A percentile compares a stretch with the other conserved stretches of the same genome.
These are phyloP conservation scores for Orbilia javanica DNA, from an alignment of 2,329 filamentous ascomycete species.

Conservation along the genomic window DNA sequence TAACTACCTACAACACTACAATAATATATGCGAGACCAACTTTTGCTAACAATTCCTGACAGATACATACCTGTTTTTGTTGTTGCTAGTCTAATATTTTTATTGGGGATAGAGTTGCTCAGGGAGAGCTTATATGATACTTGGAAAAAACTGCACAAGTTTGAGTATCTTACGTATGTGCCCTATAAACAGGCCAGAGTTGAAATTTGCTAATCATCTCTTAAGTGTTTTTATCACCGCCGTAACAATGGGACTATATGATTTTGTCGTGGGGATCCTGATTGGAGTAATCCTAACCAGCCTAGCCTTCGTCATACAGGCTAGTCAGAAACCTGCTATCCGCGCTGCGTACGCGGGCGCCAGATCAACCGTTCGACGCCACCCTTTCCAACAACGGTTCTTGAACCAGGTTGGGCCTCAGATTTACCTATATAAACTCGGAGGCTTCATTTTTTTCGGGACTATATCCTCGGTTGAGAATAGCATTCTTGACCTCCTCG, in stretches of 20 bases:
- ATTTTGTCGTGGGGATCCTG: constrained; percentile 94
- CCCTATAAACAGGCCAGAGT: constrained; percentile 59
- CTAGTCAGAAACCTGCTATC: constrained; percentile 88
- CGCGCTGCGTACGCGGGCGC: constrained; percentile 91
- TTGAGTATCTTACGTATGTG: constrained; percentile 87
- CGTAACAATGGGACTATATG: constrained; percentile 72
- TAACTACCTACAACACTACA: not conserved
- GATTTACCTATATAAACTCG: constrained; percentile 89
- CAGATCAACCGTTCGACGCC: constrained; percentile 90
- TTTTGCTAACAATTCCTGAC: not conserved
- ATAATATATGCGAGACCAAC: not conserved
- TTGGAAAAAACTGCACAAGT: constrained; percentile 84
- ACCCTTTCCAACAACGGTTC: constrained; percentile 88
- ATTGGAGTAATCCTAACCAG: constrained; percentile 93
- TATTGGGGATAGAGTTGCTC: constrained; percentile 91
- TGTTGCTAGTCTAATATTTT: constrained; percentile 93
- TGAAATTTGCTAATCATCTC: not conserved
- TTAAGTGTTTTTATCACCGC: constrained; percentile 41
- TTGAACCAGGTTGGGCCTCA: constrained; percentile 86
- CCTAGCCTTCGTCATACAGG: constrained; percentile 89
- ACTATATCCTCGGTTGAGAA: constrained; percentile 96
- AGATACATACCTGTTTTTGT: constrained; percentile 93
- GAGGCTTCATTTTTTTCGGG: constrained; percentile 97
- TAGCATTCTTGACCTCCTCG: constrained; percentile 82
- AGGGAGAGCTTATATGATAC: constrained; percentile 89